phyloP scores from a whole-genome alignment of 2,329 filamentous ascomycete genomes.

The Talaromyces pinophilus region DNA sequence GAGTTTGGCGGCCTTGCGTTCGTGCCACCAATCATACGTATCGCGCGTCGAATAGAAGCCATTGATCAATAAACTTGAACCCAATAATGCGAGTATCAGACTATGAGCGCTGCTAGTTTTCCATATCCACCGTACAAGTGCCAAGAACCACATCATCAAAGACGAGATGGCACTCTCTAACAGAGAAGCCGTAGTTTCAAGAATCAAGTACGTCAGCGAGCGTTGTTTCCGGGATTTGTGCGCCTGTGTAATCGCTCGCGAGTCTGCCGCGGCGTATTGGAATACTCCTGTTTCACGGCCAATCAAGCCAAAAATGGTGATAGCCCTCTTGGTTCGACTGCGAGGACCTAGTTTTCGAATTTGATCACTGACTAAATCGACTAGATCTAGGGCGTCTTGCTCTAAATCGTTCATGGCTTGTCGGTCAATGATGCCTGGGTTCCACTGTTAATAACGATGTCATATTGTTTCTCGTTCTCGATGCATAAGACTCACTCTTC shows the following conservation, averaged over 20 bases:
- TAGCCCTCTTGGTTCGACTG: constrained; percentile 51
- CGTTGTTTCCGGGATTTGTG: constrained; percentile 62
- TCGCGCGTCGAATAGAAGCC: constrained; percentile 72
- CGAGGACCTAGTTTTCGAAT: constrained; percentile 50
- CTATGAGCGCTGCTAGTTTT: constrained; percentile 71
- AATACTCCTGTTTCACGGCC: constrained; percentile 46
- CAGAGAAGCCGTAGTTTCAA: constrained; percentile 72
- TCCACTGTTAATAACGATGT: not conserved
- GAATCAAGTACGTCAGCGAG: constrained; percentile 67
- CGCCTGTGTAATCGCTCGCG: constrained; percentile 33
- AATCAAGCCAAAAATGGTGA: constrained; percentile 52
- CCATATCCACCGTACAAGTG: constrained; percentile 64
- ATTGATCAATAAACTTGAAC: constrained; percentile 71
- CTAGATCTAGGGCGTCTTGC: constrained; percentile 50
- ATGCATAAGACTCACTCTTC: constrained; percentile 39
- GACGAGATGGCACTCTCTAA: constrained; percentile 73
- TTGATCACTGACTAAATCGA: constrained; percentile 54
- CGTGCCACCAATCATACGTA: constrained; percentile 77
- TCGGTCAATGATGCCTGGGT: constrained; percentile 55
- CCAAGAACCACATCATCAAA: constrained; percentile 75
- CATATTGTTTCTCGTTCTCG: not conserved
- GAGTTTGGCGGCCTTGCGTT: constrained; percentile 75
- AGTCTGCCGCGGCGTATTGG: constrained; percentile 40
- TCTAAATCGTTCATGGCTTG: constrained; percentile 70
- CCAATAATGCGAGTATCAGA: constrained; percentile 69